These are phyloP conservation scores for Periconia sp. DNA, from an alignment of 2,329 filamentous ascomycete species.

Conservation along the genomic window DNA sequence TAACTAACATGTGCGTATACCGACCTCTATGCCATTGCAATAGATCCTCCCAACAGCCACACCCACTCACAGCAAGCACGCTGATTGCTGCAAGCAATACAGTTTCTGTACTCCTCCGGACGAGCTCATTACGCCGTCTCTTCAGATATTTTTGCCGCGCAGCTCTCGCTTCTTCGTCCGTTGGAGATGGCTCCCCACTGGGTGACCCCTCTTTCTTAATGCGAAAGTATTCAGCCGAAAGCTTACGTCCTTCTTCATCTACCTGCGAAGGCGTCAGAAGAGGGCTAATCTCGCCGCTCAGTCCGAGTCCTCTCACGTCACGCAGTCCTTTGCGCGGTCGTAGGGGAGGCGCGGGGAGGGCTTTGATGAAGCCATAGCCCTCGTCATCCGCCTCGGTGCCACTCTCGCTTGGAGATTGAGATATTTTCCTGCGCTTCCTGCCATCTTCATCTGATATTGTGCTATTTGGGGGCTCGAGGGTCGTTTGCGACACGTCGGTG, in stretches of 20 bases:
- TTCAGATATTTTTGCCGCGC: constrained; percentile 75
- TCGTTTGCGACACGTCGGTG: constrained; percentile 24
- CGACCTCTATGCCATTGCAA: constrained; percentile 50
- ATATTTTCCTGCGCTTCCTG: constrained; percentile 33
- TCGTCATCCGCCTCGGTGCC: constrained; percentile 97
- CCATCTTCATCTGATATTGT: constrained; percentile 34
- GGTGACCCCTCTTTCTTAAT: constrained; percentile 21
- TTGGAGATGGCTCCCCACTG: constrained; percentile 24
- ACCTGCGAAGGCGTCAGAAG: constrained; percentile 55
- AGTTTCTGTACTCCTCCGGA: constrained; percentile 65
- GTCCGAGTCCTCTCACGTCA: constrained; percentile 50
- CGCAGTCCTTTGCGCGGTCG: constrained; percentile 79
- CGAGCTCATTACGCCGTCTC: constrained; percentile 88
- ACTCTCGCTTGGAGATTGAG: constrained; percentile 73
- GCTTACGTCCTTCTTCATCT: constrained; percentile 52
- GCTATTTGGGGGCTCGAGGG: constrained; percentile 19
- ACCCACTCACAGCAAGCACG: constrained; percentile 51
- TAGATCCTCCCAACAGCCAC: constrained; percentile 39
- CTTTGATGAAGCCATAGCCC: constrained; percentile 75
- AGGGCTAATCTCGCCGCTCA: constrained; percentile 44
- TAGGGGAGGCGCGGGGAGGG: constrained; percentile 78
- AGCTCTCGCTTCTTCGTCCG: constrained; percentile 44
- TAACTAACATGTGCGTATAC: constrained; percentile 3
- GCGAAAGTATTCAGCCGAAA: constrained; percentile 46
- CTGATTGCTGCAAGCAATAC: constrained; percentile 61